Conservation (phyloP, 1,139 yeast species). For the Candida albicans region DNA sequence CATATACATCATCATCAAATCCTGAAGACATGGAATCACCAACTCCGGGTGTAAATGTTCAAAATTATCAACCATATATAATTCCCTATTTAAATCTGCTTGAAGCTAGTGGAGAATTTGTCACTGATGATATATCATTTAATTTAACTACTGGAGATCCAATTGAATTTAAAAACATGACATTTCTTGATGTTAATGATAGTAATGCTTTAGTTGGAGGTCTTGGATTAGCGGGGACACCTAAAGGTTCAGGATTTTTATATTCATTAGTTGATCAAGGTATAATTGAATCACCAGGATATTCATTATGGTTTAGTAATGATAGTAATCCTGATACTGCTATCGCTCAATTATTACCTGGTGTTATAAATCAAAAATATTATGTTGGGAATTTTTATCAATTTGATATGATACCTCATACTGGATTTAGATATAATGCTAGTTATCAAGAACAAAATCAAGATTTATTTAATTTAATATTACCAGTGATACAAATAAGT, state of each 20-base stretch:
- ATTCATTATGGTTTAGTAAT: slow-evolving; percentile 52
- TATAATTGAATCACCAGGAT: slow-evolving; percentile 47
- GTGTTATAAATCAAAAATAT: slow-evolving; percentile 53
- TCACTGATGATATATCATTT: slow-evolving; percentile 25
- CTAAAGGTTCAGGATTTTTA: slow-evolving; percentile 44
- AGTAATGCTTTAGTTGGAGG: slow-evolving; percentile 32
- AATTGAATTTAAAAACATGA: slow-evolving; percentile 22
- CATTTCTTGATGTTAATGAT: slow-evolving; percentile 28
- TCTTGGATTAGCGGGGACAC: slow-evolving; percentile 52
- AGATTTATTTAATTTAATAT: slow-evolving; percentile 20
- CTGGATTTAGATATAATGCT: slow-evolving; percentile 27
- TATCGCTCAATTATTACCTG: slow-evolving; percentile 52
- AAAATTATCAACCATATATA: slow-evolving; percentile 18
- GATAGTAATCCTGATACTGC: slow-evolving; percentile 15
- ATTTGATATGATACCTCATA: slow-evolving; percentile 48
- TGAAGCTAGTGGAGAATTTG: slow-evolving; percentile 27
- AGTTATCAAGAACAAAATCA: slow-evolving; percentile 23
- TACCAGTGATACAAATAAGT: slow-evolving; percentile 61
- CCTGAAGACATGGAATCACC: slow-evolving; percentile 13
- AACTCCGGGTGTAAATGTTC: slow-evolving; percentile 13
- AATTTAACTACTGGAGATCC: slow-evolving; percentile 15
- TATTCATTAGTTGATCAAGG: slow-evolving; percentile 30
- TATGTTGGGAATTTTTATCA: slow-evolving; percentile 47
- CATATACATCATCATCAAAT: slow-evolving; percentile 17
- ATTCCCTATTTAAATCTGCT: slow-evolving; percentile 32